These are phyloP conservation scores for Plectosphaerella cucumerina DNA, from an alignment of 2,329 filamentous ascomycete species.

Conservation along the genomic window DNA sequence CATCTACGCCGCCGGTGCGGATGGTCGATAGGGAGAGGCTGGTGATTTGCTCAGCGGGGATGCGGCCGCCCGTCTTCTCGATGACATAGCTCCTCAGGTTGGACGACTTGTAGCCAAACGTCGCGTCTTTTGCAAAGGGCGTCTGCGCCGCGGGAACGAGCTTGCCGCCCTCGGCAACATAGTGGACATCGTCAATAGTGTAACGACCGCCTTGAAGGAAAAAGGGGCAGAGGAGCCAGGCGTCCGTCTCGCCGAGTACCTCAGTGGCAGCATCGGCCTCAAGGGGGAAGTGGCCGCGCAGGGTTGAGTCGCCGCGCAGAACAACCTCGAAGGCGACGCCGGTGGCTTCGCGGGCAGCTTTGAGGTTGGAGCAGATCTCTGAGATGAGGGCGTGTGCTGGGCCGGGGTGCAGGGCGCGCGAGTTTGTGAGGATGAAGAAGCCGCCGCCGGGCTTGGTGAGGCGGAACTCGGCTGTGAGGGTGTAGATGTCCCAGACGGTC, in stretches of 20 bases:
- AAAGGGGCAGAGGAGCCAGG: constrained; percentile 52
- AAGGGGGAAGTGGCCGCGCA: constrained; percentile 51
- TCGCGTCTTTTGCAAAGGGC: constrained; percentile 51
- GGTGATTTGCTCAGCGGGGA: constrained; percentile 30
- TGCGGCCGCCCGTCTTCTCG: constrained; percentile 45
- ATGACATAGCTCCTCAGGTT: constrained; percentile 46
- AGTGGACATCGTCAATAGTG: constrained; percentile 53
- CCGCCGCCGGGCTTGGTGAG: constrained; percentile 27
- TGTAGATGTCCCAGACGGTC: constrained; percentile 45
- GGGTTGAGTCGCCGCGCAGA: constrained; percentile 50
- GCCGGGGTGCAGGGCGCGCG: constrained; percentile 45
- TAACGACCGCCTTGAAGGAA: constrained; percentile 54
- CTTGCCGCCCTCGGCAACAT: constrained; percentile 39
- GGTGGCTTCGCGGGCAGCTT: constrained; percentile 32
- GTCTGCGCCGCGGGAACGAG: constrained; percentile 47
- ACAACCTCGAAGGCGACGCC: constrained; percentile 46
- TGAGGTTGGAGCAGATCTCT: constrained; percentile 45
- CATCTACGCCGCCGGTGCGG: constrained; percentile 35
- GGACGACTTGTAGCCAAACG: constrained; percentile 51
- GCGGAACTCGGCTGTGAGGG: constrained; percentile 38
- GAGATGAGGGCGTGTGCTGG: constrained; percentile 41
- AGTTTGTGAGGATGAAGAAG: constrained; percentile 59
- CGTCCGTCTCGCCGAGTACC: constrained; percentile 43
- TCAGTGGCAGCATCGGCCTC: constrained; percentile 47
- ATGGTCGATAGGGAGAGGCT: constrained; percentile 44